Percentiles rank a stretch among this genome's conserved stretches.
These are phyloP conservation scores for Aureobasidium sp. DNA, from an alignment of 2,329 filamentous ascomycete species.

Conservation along the genomic window DNA sequence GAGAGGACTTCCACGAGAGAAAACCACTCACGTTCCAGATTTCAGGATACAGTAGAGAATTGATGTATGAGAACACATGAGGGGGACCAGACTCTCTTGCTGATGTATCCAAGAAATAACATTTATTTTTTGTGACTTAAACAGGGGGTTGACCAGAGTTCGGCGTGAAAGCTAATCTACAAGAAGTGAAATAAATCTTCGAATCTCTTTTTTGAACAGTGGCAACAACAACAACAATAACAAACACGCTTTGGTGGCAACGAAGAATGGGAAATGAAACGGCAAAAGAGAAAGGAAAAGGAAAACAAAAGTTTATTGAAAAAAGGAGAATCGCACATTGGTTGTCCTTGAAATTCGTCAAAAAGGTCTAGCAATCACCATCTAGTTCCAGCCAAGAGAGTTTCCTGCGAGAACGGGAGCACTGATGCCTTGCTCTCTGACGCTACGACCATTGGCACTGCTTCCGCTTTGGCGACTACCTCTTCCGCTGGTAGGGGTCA, in stretches of 20 bases:
- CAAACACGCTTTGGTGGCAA: slow-evolving; percentile 1
- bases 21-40: no score
- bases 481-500: slow-evolving; percentile 32
- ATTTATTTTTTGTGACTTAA: background rate
- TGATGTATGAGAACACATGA: no score
- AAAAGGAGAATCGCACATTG: background rate
- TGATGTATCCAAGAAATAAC: background rate
- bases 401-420: slow-evolving; percentile 90
- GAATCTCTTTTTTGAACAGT: slow-evolving; percentile 10
- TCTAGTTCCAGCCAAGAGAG: slow-evolving; percentile 89
- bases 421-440: slow-evolving; percentile 68
- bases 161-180: slow-evolving; percentile 8
- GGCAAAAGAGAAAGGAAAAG: background rate
- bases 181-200: slow-evolving; percentile 5
- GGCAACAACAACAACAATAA: background rate
- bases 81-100: no score
- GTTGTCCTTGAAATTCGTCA: slow-evolving; percentile 9
- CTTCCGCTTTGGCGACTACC: slow-evolving; percentile 35
- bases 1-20: no score
- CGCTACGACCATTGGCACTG: slow-evolving; percentile 44
- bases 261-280: background rate
- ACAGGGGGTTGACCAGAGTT: background rate
- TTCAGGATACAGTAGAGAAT: no score
- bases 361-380: slow-evolving; percentile 4
- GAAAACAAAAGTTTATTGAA: background rate